phyloP scores from a whole-genome alignment of 148 eudicot species.

The Chenopodium quinoa region DNA sequence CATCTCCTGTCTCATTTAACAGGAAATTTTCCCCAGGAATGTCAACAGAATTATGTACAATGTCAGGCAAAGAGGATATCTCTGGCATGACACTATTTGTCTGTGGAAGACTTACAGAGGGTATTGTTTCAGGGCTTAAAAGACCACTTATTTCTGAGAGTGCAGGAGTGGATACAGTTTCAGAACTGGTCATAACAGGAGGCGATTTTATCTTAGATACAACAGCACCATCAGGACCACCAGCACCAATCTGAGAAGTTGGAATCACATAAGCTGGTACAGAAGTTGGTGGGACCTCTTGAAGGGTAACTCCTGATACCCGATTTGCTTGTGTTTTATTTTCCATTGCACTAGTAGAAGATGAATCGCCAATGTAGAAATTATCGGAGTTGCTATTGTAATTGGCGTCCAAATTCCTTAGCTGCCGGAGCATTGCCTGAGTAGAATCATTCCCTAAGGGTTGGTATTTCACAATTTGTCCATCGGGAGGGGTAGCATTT shows the following conservation, averaged over 20 bases:
- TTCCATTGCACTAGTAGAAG: constrained; percentile 29
- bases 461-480: constrained; percentile 64
- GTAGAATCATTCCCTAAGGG: constrained; percentile 44
- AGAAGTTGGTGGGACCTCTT: constrained; percentile 46
- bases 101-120: constrained; percentile 29
- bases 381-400: constrained; percentile 27
- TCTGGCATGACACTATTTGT: constrained; percentile 32
- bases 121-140: constrained; percentile 22
- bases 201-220: constrained; percentile 27
- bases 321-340: constrained; percentile 22
- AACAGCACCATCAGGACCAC: constrained; percentile 26
- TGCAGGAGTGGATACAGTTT: constrained; percentile 24
- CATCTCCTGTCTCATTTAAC: constrained; percentile 26
- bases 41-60: constrained; percentile 27
- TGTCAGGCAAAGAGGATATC: constrained; percentile 34
- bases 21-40: constrained; percentile 27
- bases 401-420: constrained; percentile 34
- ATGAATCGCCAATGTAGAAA: constrained; percentile 36
- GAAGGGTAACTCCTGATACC: constrained; percentile 45
- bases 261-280: constrained; percentile 14
- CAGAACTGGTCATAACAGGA: constrained; percentile 31
- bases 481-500: constrained; percentile 33
- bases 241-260: constrained; percentile 19
- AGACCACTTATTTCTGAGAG: constrained; percentile 29
- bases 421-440: constrained; percentile 48